Conservation (phyloP, 179 eudicot genomes). For the Pouteria campechiana region DNA sequence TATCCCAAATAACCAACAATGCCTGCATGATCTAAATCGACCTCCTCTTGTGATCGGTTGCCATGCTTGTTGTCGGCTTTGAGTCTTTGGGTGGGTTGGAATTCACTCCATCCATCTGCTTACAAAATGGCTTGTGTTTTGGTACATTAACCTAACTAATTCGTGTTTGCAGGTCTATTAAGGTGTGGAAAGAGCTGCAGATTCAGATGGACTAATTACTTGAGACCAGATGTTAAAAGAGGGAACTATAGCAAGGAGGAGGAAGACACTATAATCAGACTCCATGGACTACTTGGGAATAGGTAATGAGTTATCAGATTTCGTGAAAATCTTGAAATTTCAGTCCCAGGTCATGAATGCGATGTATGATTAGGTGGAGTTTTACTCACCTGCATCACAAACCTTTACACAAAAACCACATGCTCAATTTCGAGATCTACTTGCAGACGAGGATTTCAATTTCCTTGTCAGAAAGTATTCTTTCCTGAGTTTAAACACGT, state of each 20-base stretch:
- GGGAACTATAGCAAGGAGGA: constrained; percentile 35
- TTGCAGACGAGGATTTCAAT: too few species aligned
- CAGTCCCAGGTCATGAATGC: constrained; percentile 83
- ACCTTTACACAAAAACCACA: background rate
- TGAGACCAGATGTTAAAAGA: constrained; percentile 41
- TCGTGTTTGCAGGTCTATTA: constrained; percentile 21
- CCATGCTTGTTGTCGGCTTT: too few species aligned
- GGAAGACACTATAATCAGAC: constrained; percentile 31
- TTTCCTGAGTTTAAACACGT: too few species aligned
- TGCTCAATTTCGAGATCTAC: background rate
- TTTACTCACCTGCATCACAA: constrained; percentile 18
- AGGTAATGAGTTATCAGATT: too few species aligned
- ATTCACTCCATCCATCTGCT: background rate
- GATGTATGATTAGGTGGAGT: constrained; percentile 83
- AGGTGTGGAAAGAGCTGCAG: constrained; percentile 59
- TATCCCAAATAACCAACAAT: too few species aligned
- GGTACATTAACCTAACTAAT: background rate
- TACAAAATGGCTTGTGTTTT: background rate
- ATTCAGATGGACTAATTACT: constrained; percentile 55
- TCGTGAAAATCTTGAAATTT: too few species aligned
- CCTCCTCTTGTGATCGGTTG: too few species aligned
- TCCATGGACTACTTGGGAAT: constrained; percentile 35
- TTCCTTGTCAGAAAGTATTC: too few species aligned
- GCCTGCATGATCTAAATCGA: too few species aligned
- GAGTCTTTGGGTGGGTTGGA: background rate